Evolutionary conservation across 331 rosid species (phyloP).

Genomic region (Stylosanthes scabra): DNA sequence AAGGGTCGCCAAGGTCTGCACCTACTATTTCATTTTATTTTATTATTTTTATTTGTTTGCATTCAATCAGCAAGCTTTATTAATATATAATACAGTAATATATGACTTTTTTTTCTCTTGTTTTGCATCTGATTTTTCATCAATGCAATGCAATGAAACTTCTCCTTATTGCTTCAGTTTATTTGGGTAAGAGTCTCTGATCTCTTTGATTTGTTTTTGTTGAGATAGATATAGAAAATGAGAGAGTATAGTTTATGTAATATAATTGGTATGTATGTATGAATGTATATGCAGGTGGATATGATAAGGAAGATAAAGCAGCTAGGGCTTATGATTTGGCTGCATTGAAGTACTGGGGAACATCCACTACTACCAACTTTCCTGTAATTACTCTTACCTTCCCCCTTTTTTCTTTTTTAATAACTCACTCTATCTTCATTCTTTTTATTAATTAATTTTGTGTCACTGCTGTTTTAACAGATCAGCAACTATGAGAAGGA

Average conservation of each 20-base stretch:
- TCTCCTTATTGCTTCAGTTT: slow-evolving; percentile 60
- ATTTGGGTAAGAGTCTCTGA: slow-evolving; percentile 69
- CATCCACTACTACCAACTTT: slow-evolving; percentile 96
- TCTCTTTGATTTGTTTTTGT: neutral
- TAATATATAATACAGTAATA: neutral
- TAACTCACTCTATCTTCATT: too few relatives aligned
- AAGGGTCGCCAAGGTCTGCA: slow-evolving; percentile 95
- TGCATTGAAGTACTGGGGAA: slow-evolving; percentile 97
- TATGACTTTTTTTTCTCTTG: slow-evolving; percentile 25
- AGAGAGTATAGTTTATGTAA: too few relatives aligned
- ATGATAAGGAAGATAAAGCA: slow-evolving; percentile 99
- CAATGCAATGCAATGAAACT: slow-evolving; percentile 12
- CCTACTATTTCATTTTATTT: neutral
- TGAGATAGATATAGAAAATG: neutral
- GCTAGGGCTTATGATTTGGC: slow-evolving; percentile 99
- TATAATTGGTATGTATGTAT: too few relatives aligned
- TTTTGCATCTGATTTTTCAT: slow-evolving; percentile 38
- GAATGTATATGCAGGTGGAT: slow-evolving; percentile 82
- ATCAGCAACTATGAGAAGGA: slow-evolving; percentile 94
- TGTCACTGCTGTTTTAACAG: slow-evolving; percentile 41
- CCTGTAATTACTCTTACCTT: slow-evolving; percentile 60
- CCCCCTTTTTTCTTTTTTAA: neutral
- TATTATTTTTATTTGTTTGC: neutral
- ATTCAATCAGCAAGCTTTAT: slow-evolving; percentile 17
- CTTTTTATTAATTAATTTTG: neutral